phyloP scores from a whole-genome alignment of 2,329 filamentous ascomycete genomes.

The Xylariaceae sp. region DNA sequence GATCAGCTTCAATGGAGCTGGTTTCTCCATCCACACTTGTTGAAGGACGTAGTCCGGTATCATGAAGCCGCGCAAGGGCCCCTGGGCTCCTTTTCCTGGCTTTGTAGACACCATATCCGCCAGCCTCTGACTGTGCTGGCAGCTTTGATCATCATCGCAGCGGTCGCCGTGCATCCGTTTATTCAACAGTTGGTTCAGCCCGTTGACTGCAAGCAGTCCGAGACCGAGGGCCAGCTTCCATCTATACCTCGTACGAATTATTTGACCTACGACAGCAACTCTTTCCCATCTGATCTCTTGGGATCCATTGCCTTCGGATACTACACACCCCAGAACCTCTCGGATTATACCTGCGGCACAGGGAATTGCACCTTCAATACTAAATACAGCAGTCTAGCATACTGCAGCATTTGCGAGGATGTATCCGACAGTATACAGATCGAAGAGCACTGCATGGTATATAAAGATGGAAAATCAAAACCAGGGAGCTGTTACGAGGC shows the following conservation, averaged over 20 bases:
- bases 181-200: constrained; percentile 9
- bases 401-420: constrained; percentile 15
- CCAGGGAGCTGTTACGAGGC: constrained; percentile 1
- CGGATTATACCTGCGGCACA: constrained; percentile 8
- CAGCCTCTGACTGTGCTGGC: constrained; percentile 16
- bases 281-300: constrained; percentile 8
- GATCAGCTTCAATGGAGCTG: constrained; percentile 23
- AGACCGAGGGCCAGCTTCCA: not conserved
- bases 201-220: constrained; percentile 5
- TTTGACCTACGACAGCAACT: constrained; percentile 10
- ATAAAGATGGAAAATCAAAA: not conserved
- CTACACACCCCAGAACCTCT: constrained; percentile 11
- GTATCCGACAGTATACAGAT: constrained; percentile 4
- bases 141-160: not conserved
- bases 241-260: constrained; percentile 15
- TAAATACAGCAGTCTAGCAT: constrained; percentile 14
- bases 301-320: constrained; percentile 3
- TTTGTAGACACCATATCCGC: constrained; percentile 3
- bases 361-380: constrained; percentile 13
- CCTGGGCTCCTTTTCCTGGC: constrained; percentile 10
- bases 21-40: constrained; percentile 8
- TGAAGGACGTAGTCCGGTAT: constrained; percentile 12
- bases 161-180: constrained; percentile 14
- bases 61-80: constrained; percentile 12
- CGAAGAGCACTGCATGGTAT: constrained; percentile 3